Conservation (phyloP, 2,329 filamentous ascomycete species). For the Monilinia fructigena region DNA sequence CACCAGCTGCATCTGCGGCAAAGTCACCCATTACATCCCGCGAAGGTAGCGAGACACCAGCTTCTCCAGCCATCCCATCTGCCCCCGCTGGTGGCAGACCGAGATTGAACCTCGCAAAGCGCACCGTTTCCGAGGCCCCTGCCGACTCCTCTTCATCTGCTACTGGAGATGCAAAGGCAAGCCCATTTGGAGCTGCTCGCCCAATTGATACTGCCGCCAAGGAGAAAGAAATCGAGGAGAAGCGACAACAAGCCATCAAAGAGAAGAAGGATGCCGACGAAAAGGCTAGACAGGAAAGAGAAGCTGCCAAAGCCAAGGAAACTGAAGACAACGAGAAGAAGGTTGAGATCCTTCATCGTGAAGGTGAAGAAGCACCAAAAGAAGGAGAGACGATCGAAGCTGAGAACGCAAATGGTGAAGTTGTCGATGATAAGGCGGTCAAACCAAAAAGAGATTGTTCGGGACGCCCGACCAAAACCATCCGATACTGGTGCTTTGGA, state of each 20-base stretch:
- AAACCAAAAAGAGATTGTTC: conserved; percentile 49
- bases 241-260: conserved; percentile 67
- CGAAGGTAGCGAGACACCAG: conserved; percentile 72
- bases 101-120: conserved; percentile 83
- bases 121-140: conserved; percentile 76
- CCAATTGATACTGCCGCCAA: conserved; percentile 91
- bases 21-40: conserved; percentile 66
- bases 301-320: conserved; percentile 46
- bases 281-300: conserved; percentile 58
- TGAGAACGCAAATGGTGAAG: conserved; percentile 40
- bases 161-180: conserved; percentile 74
- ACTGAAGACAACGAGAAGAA: conserved; percentile 43
- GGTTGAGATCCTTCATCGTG: conserved; percentile 37
- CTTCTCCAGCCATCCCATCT: conserved; percentile 62
- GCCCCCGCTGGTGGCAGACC: conserved; percentile 64
- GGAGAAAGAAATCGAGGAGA: conserved; percentile 89
- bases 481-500: conserved; percentile 60
- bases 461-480: conserved; percentile 54
- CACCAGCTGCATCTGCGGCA: conserved; percentile 41
- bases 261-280: conserved; percentile 75
- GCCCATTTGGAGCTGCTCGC: conserved; percentile 87
- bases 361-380: conserved; percentile 39
- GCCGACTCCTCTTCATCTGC: conserved; percentile 50
- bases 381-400: conserved; percentile 39
- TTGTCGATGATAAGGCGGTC: conserved; percentile 51